These are phyloP conservation scores for Ogataea angusta DNA, from an alignment of 805 yeast genomes.

Conservation along the genomic window DNA sequence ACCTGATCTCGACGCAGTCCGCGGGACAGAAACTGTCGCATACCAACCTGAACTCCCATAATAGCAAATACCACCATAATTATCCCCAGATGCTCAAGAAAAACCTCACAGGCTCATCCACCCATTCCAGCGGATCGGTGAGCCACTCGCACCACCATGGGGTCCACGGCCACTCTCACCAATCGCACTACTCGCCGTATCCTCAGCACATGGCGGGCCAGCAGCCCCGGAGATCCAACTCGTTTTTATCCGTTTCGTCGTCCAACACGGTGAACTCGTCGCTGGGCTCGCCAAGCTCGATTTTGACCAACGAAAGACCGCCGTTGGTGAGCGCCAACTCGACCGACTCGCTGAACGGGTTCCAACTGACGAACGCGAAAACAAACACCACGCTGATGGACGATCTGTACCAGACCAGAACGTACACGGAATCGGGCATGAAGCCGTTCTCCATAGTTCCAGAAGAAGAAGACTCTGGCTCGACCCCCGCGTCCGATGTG, in stretches of 20 bases:
- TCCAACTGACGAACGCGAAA: constrained; percentile 29
- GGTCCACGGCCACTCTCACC: constrained; percentile 24
- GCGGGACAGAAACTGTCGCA: constrained; percentile 20
- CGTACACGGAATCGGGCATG: constrained; percentile 24
- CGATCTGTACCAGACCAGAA: constrained; percentile 31
- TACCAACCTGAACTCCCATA: constrained; percentile 22
- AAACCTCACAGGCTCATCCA: constrained; percentile 31
- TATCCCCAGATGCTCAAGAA: constrained; percentile 18
- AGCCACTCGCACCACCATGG: constrained; percentile 22
- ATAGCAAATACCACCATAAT: constrained; percentile 8
- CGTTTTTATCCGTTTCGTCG: constrained; percentile 29
- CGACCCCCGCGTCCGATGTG: constrained; percentile 7
- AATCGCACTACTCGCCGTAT: constrained; percentile 27
- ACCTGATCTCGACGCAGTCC: constrained; percentile 12
- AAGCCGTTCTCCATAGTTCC: constrained; percentile 1
- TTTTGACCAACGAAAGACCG: constrained; percentile 24
- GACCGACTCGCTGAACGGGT: constrained; percentile 24
- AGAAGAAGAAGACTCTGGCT: constrained; percentile 6
- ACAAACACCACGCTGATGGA: constrained; percentile 35
- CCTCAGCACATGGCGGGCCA: constrained; percentile 18
- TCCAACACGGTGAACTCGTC: constrained; percentile 22
- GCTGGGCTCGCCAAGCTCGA: constrained; percentile 24
- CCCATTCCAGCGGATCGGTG: constrained; percentile 21
- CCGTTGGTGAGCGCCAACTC: constrained; percentile 24
- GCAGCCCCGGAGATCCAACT: constrained; percentile 20